phyloP scores from a whole-genome alignment of 257 asterid species.

The Scutellaria barbata region DNA sequence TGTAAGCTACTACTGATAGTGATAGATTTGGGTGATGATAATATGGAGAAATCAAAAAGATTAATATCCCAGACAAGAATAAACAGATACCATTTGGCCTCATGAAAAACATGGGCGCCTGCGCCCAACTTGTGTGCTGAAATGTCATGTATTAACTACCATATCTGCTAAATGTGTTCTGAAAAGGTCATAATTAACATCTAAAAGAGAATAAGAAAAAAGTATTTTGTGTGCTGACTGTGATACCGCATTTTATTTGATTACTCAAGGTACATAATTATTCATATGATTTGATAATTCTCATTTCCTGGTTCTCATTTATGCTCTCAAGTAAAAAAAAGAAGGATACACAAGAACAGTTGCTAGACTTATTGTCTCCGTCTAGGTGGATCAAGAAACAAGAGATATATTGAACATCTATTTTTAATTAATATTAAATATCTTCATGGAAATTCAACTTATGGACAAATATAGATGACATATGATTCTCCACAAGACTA shows the following conservation, averaged over 20 bases:
- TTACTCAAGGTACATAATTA: not conserved
- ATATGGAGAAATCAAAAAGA: too few relatives aligned
- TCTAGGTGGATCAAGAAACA: not conserved
- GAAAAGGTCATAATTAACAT: too few relatives aligned
- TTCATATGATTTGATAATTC: not conserved
- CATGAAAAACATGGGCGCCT: too few relatives aligned
- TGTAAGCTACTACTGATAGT: too few relatives aligned
- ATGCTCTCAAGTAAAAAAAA: not conserved
- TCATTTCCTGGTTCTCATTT: not conserved
- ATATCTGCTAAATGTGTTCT: too few relatives aligned
- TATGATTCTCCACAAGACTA: not conserved
- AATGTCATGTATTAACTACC: too few relatives aligned
- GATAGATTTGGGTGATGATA: too few relatives aligned
- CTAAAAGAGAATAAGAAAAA: too few relatives aligned
- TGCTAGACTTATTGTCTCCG: not conserved
- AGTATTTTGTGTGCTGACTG: too few relatives aligned
- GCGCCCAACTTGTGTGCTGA: too few relatives aligned
- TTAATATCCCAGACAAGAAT: too few relatives aligned
- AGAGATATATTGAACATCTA: not conserved
- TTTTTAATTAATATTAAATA: not conserved
- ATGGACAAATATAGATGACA: not conserved
- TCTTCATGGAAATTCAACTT: not conserved
- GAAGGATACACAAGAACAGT: not conserved
- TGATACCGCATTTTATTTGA: not conserved
- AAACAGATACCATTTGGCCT: too few relatives aligned